A percentile compares a stretch with the other conserved stretches of the same genome.
Evolutionary conservation across 495 filamentous ascomycete genomes (phyloP).

Genomic region (Penicillium flavigenum): DNA sequence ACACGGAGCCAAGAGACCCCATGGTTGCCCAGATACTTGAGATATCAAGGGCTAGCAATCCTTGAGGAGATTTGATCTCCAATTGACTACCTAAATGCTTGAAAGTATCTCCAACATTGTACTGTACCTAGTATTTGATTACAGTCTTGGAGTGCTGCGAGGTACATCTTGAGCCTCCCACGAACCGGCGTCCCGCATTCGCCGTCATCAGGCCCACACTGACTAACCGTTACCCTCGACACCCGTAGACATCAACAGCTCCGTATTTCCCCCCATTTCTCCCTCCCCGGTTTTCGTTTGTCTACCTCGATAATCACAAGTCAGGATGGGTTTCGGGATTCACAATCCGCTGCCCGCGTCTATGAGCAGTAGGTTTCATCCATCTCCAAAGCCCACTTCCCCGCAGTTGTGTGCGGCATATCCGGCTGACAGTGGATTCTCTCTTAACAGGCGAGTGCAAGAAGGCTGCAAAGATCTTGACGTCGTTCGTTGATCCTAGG

Average conservation of each 20-base stretch:
- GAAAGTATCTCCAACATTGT: background rate
- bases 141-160: background rate
- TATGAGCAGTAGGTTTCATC: conserved; percentile 54
- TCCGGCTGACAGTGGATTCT: conserved; percentile 26
- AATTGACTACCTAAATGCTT: background rate
- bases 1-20: background rate
- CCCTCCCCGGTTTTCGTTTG: conserved; percentile 8
- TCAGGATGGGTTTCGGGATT: conserved; percentile 61
- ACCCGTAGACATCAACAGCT: conserved; percentile 17
- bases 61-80: background rate
- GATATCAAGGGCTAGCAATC: background rate
- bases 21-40: background rate
- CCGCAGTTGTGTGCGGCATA: conserved; percentile 37
- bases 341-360: conserved; percentile 69
- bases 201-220: conserved; percentile 39
- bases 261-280: conserved; percentile 13
- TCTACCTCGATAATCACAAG: conserved; percentile 17
- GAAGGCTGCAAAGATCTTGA: conserved; percentile 88
- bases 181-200: conserved; percentile 27
- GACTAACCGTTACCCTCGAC: conserved; percentile 26
- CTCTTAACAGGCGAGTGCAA: conserved; percentile 70
- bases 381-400: conserved; percentile 28
- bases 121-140: background rate
- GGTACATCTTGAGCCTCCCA: conserved; percentile 10
- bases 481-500: conserved; percentile 90